A percentile compares a stretch with the other conserved stretches of the same genome.
phyloP scores from a whole-genome alignment of 2,329 filamentous ascomycete genomes.

The Fusarium incarnatum region DNA sequence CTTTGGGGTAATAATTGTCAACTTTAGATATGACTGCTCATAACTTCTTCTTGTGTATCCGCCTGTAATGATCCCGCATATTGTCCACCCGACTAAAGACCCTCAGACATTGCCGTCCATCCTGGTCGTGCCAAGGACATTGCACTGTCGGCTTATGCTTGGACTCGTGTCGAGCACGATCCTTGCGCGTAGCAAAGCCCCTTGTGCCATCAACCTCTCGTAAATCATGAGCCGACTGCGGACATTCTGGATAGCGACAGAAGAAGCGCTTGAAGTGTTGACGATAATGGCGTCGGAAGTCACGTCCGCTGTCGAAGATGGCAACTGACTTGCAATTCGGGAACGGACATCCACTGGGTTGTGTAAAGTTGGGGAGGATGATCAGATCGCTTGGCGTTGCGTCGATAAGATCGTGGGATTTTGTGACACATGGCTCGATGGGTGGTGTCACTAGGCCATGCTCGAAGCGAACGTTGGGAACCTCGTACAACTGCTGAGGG shows the following conservation, averaged over 20 bases:
- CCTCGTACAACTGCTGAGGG: neutral
- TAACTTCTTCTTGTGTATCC: neutral
- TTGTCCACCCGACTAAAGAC: neutral
- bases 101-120: neutral
- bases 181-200: neutral
- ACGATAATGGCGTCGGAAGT: neutral
- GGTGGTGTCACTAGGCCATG: neutral
- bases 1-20: neutral
- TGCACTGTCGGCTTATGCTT: neutral
- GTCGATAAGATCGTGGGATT: neutral
- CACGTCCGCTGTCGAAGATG: neutral
- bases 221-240: neutral
- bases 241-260: neutral
- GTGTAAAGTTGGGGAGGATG: neutral
- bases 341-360: neutral
- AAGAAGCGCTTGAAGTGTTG: conserved; percentile 1
- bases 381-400: neutral
- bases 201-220: neutral
- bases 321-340: neutral
- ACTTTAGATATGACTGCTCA: neutral
- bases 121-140: neutral
- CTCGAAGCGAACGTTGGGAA: neutral
- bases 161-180: neutral
- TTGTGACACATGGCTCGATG: neutral
- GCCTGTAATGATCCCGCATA: neutral